These are phyloP conservation scores for Panellus pusillus DNA, from an alignment of 768 basidiomycete genomes.

Conservation along the genomic window DNA sequence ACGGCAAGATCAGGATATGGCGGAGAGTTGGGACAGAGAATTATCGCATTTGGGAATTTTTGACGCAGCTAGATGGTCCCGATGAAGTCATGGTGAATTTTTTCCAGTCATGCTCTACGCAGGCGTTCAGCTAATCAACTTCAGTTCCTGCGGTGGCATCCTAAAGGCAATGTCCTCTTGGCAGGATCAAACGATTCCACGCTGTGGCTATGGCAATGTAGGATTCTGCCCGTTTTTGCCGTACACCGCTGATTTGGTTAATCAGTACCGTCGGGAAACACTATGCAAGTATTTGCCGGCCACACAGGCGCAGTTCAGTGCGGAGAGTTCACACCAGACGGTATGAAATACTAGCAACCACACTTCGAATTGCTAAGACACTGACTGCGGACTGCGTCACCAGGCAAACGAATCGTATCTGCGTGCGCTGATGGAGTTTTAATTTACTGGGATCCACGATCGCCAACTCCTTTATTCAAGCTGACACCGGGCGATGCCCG, in stretches of 20 bases:
- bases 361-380: not conserved
- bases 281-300: constrained; percentile 94
- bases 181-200: constrained; percentile 93
- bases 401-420: constrained; percentile 87
- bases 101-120: not conserved
- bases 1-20: constrained; percentile 93
- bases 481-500: constrained; percentile 68
- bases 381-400: constrained; percentile 10
- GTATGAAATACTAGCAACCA: constrained; percentile 34
- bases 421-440: constrained; percentile 80
- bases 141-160: constrained; percentile 96
- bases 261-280: constrained; percentile 84
- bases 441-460: constrained; percentile 91
- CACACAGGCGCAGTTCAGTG: constrained; percentile 83
- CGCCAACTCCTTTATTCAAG: constrained; percentile 77
- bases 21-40: constrained; percentile 73
- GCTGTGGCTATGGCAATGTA: constrained; percentile 97
- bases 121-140: constrained; percentile 2
- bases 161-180: constrained; percentile 83
- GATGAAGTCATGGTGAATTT: constrained; percentile 89
- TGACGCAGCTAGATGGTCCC: constrained; percentile 89
- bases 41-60: constrained; percentile 88
- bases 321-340: constrained; percentile 91
- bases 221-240: constrained; percentile 27
- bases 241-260: not conserved